phyloP scores from a whole-genome alignment of 2,329 filamentous ascomycete species.

The Aspergillus intermedius region DNA sequence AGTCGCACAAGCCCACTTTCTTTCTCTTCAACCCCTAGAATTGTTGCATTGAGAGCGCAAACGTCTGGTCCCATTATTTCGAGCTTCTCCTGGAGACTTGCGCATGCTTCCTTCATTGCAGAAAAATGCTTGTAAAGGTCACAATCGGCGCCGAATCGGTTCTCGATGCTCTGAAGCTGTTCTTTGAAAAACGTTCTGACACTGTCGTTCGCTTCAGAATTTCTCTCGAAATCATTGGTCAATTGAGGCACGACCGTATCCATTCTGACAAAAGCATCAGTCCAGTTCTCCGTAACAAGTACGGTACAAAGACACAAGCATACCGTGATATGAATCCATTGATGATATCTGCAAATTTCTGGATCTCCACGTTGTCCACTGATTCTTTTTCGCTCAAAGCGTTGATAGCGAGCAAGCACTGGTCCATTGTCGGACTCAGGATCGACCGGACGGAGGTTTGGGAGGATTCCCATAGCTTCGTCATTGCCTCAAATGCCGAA shows the following conservation, averaged over 20 bases:
- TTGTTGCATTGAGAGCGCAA: conserved; percentile 9
- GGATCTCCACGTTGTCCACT: conserved; percentile 10
- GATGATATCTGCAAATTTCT: conserved; percentile 13
- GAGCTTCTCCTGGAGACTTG: conserved; percentile 14
- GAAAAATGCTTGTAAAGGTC: conserved; percentile 17
- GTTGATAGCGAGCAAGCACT: conserved; percentile 11
- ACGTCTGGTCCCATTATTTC: conserved; percentile 13
- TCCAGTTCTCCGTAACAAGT: neutral
- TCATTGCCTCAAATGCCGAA: conserved; percentile 10
- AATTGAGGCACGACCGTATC: conserved; percentile 12
- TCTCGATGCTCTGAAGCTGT: conserved; percentile 16
- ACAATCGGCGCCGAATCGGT: conserved; percentile 12
- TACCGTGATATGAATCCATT: conserved; percentile 18
- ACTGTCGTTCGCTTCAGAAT: conserved; percentile 10
- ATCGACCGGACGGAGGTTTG: conserved; percentile 10
- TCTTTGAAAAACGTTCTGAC: conserved; percentile 11
- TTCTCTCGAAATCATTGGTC: conserved; percentile 9
- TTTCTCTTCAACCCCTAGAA: conserved; percentile 17
- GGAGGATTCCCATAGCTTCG: conserved; percentile 8
- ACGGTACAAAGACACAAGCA: conserved; percentile 3
- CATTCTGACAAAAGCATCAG: conserved; percentile 12
- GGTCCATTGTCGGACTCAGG: conserved; percentile 9
- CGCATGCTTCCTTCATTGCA: conserved; percentile 12
- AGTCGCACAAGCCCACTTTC: conserved; percentile 22
- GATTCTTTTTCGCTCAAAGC: conserved; percentile 10